phyloP scores from a whole-genome alignment of 805 yeast genomes.

The Spencermartinsiella europaea region DNA sequence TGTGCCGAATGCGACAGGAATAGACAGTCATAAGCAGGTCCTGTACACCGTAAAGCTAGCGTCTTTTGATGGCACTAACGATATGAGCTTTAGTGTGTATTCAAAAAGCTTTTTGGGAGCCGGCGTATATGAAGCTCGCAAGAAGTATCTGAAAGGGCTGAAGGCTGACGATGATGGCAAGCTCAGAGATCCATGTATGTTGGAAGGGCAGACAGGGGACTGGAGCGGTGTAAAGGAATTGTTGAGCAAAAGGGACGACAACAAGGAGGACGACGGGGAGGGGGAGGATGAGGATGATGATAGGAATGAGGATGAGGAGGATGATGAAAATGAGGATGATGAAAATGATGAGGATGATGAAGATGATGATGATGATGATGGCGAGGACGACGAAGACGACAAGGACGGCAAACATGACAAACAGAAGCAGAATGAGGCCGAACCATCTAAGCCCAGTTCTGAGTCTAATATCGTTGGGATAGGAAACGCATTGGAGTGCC shows the following conservation, averaged over 20 bases:
- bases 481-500: slow-evolving; percentile 75
- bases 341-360: slow-evolving; percentile 5
- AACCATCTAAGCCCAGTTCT: neutral
- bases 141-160: slow-evolving; percentile 46
- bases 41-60: slow-evolving; percentile 59
- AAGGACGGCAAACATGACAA: slow-evolving; percentile 12
- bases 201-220: slow-evolving; percentile 47
- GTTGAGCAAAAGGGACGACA: slow-evolving; percentile 9
- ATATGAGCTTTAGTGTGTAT: slow-evolving; percentile 64
- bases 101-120: slow-evolving; percentile 96
- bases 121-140: slow-evolving; percentile 92
- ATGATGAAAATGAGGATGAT: slow-evolving; percentile 9
- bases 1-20: slow-evolving; percentile 65
- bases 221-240: slow-evolving; percentile 9
- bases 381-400: slow-evolving; percentile 16
- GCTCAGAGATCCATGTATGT: slow-evolving; percentile 76
- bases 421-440: slow-evolving; percentile 7
- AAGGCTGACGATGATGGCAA: slow-evolving; percentile 17
- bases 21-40: slow-evolving; percentile 63
- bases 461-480: slow-evolving; percentile 49
- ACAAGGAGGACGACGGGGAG: slow-evolving; percentile 14
- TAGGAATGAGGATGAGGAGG: slow-evolving; percentile 11
- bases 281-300: slow-evolving; percentile 17
- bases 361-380: slow-evolving; percentile 5
- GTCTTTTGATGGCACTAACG: slow-evolving; percentile 44